Base-by-base conservation (phyloP, 164 flowering plant species). In the Brasenia schreberi region DNA sequence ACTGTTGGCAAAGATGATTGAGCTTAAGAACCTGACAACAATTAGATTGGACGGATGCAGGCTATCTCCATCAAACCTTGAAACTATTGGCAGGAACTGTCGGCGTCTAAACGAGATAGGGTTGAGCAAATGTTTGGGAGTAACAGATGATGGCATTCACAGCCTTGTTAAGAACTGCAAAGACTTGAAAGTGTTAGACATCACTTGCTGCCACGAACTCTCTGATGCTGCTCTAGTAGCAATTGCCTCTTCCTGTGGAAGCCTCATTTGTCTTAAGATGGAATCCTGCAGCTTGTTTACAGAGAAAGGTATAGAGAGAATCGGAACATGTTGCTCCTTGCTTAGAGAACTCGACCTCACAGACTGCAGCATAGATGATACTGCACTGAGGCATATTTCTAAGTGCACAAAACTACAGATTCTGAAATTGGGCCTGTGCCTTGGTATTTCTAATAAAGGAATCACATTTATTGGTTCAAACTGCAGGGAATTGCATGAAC, bases 271-370 rank as follows among this genome's bases (percentile, higher is more conserved):
- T 70, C 80, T 88, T 5, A 85, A 84, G 78, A 63, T 88, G 73
- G 96, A 88, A 72, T 85, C 92, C 64, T 85, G 89, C 71, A 61
- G 69, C 65, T 65, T 74, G 61, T 71, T 86, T 65, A 78, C 87
- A 5, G 83, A 81, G 66, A 82, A 71, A 61, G 79, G 88, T 68
- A 80, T 85, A 19, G 66, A 65, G 53, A 63, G 49, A 64, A 76
- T 89, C 67, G 90, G 88, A 59, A 77, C 77, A 12, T 62, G 27
- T 59, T 82, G 85, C 69, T 60, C 71, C 18, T 67, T 65, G 19
- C 84, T 86, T 0, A 69, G 78, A 71, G 89, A 88, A 76, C 79
- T 88, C 62, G 95, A 86, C 81, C 85, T 88, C 49, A 88, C 91
- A 0, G 96, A 88, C 69, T 86, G 91, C 65, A 49, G 83, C 9